Conservation (phyloP, 805 yeast genomes). For the Torulaspora indica region DNA sequence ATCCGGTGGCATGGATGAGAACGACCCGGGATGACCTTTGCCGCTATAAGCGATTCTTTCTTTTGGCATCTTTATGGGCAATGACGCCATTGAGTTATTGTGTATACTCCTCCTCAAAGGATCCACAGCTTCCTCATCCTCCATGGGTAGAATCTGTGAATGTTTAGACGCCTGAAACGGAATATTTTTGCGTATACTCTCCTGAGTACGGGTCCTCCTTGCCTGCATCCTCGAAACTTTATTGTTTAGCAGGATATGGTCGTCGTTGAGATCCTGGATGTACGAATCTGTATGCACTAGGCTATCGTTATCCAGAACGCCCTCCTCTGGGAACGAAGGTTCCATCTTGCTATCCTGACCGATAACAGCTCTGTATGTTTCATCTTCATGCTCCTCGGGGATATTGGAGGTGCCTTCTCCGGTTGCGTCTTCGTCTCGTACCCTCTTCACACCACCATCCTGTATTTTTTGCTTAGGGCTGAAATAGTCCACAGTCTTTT, state of each 20-base stretch:
- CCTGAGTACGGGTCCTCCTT: slow-evolving; percentile 21
- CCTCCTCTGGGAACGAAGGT: neutral
- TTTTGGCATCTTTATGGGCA: slow-evolving; percentile 10
- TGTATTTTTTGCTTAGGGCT: slow-evolving; percentile 2
- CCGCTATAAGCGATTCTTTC: slow-evolving; percentile 1
- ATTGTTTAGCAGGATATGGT: slow-evolving; percentile 36
- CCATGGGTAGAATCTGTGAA: slow-evolving; percentile 34
- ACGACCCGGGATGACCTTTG: slow-evolving; percentile 8
- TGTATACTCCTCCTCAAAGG: neutral
- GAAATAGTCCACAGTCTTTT: slow-evolving; percentile 3
- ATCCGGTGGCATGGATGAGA: slow-evolving; percentile 15
- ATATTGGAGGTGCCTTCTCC: too few species aligned
- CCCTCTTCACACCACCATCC: neutral
- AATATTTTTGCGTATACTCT: slow-evolving; percentile 25
- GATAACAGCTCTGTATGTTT: too few species aligned
- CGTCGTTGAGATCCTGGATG: slow-evolving; percentile 35
- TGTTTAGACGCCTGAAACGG: slow-evolving; percentile 37
- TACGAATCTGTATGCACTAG: slow-evolving; percentile 34
- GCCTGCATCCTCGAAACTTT: slow-evolving; percentile 23
- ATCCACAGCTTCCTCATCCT: slow-evolving; percentile 12
- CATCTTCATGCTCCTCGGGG: too few species aligned
- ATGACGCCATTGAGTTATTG: slow-evolving; percentile 14
- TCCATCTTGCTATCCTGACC: too few species aligned
- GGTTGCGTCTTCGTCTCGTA: too few species aligned
- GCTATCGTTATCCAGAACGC: slow-evolving; percentile 16